These are phyloP conservation scores for Priceomyces carsonii DNA, from an alignment of 805 yeast genomes.

Conservation along the genomic window DNA sequence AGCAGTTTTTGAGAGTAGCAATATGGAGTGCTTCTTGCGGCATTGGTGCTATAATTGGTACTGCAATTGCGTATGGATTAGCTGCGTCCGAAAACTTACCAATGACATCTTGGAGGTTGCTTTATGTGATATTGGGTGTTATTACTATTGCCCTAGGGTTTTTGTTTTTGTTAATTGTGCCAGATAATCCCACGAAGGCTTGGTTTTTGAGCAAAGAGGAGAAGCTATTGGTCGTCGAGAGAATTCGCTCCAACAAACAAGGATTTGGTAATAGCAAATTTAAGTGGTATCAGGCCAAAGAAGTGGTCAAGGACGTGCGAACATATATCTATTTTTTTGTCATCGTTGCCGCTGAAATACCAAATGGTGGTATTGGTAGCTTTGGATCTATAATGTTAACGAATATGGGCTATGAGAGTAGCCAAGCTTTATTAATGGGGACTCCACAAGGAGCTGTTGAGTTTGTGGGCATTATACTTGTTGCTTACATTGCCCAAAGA, in stretches of 20 bases:
- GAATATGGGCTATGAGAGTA: conserved; percentile 18
- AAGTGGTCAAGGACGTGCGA: conserved; percentile 36
- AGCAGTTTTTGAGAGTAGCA: conserved; percentile 34
- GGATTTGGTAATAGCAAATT: conserved; percentile 43
- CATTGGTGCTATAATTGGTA: conserved; percentile 37
- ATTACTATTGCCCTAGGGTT: conserved; percentile 55
- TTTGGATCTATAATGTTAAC: conserved; percentile 29
- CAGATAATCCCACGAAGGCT: conserved; percentile 34
- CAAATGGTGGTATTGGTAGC: conserved; percentile 40
- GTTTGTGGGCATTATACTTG: conserved; percentile 26
- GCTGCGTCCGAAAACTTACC: conserved; percentile 36
- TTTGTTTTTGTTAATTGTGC: conserved; percentile 46
- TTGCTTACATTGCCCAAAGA: too few species aligned
- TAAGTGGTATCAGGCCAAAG: conserved; percentile 37
- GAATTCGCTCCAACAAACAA: conserved; percentile 35
- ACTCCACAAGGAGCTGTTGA: conserved; percentile 43
- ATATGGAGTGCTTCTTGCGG: conserved; percentile 40
- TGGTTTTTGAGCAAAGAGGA: conserved; percentile 40
- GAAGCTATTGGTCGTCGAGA: conserved; percentile 30
- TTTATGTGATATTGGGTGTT: conserved; percentile 60
- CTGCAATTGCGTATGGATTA: conserved; percentile 54
- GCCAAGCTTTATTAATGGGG: conserved; percentile 28
- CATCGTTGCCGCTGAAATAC: conserved; percentile 28
- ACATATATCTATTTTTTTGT: conserved; percentile 34
- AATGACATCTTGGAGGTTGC: conserved; percentile 61